Evolutionary conservation across 495 filamentous ascomycete genomes (phyloP).

Genomic region (Aspergillus incahuasiensis): DNA sequence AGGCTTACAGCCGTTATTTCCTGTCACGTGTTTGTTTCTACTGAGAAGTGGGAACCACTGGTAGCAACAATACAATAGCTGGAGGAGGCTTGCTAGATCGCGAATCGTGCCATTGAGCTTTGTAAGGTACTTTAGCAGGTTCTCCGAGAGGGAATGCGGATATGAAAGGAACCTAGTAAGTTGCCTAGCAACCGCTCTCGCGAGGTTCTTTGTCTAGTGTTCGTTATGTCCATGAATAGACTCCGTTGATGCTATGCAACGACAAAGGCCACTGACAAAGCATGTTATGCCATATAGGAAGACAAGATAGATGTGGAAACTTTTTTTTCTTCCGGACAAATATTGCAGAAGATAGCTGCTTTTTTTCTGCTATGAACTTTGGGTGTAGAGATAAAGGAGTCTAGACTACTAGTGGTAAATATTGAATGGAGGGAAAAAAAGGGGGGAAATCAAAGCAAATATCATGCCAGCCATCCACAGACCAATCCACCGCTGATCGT

Average conservation of each 20-base stretch:
- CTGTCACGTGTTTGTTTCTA: background rate
- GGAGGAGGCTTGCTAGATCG: no score
- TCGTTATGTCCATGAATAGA: background rate
- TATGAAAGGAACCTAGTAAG: no score
- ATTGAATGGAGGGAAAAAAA: conserved; percentile 25
- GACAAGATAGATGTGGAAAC: conserved; percentile 7
- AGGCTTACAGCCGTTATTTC: background rate
- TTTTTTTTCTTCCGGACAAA: conserved; percentile 16
- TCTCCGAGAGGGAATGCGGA: no score
- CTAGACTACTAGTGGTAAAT: conserved; percentile 42
- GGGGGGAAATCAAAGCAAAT: conserved; percentile 35
- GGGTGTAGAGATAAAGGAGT: conserved; percentile 31
- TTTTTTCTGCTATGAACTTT: conserved; percentile 27
- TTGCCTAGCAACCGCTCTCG: no score
- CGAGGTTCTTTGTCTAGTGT: no score
- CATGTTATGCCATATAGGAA: no score
- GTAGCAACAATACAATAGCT: no score
- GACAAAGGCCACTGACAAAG: no score
- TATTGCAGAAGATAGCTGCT: conserved; percentile 12
- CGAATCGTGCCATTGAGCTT: no score
- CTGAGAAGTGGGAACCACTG: no score
- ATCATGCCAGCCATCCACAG: conserved; percentile 36
- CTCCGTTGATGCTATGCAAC: background rate
- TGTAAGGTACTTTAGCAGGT: no score
- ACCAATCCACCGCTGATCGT: conserved; percentile 37